Evolutionary conservation across 164 flowering plant species (phyloP).

Genomic region (Taxillus chinensis): DNA sequence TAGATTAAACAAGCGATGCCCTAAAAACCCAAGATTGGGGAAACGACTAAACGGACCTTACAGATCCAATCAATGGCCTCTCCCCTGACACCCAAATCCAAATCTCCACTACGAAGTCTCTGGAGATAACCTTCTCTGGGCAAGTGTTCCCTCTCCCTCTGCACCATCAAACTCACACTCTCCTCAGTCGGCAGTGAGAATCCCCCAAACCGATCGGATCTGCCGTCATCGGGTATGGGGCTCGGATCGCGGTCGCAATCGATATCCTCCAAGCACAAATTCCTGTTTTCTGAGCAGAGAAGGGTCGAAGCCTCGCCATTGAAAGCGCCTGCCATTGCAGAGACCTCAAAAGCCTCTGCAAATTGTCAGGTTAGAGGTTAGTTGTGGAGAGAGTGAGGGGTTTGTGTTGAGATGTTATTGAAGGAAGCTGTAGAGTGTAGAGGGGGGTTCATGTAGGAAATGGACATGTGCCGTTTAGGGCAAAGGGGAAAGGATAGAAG

Average conservation of each 20-base stretch:
- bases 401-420: neutral
- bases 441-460: slow-evolving; percentile 17
- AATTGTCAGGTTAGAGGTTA: neutral
- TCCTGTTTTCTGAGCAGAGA: slow-evolving; percentile 22
- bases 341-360: slow-evolving; percentile 9
- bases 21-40: neutral
- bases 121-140: slow-evolving; percentile 34
- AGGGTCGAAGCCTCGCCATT: slow-evolving; percentile 20
- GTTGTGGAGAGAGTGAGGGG: neutral
- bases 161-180: slow-evolving; percentile 21
- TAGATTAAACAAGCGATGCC: no score
- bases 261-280: slow-evolving; percentile 16
- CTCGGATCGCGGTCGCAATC: slow-evolving; percentile 7
- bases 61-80: slow-evolving; percentile 42
- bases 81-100: slow-evolving; percentile 27
- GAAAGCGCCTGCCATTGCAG: slow-evolving; percentile 21
- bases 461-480: slow-evolving; percentile 10
- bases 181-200: slow-evolving; percentile 24
- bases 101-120: slow-evolving; percentile 31
- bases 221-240: slow-evolving; percentile 7
- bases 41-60: slow-evolving; percentile 23
- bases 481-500: slow-evolving; percentile 9
- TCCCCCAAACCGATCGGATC: slow-evolving; percentile 12
- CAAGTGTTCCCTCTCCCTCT: slow-evolving; percentile 28
- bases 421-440: slow-evolving; percentile 5